Base-by-base conservation (phyloP, 768 basidiomycete genomes). In the Cyclocybe aegerita region DNA sequence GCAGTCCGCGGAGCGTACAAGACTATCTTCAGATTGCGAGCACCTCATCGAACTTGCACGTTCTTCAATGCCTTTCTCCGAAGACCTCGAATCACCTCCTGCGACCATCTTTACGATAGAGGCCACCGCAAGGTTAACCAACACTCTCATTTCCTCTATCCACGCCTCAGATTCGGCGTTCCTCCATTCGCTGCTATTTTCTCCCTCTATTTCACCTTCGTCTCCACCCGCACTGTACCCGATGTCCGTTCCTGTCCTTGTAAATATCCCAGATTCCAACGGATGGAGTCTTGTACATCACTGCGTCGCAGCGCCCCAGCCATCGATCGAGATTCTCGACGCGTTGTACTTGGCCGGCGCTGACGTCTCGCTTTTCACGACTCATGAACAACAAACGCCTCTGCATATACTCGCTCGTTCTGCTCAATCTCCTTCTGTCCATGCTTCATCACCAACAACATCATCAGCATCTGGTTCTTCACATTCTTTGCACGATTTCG, bases 281-380 rank as follows among this genome's bases (percentile, higher is more conserved):
- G 88, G 87, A 43, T 89, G 88, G 86, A 83, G 84, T 55, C 74
- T 83, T 48, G 76, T 90, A 43, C 89, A 91, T 58, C 74, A 90
- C 59, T 87, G 85, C 61, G 82, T 77, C 48, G 76, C 80, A 50
- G 71, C 73, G 43, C 66, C 70, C 46, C 66, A 69, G 16, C 88
- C 85, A 3, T 85, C 81, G 9, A 68, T 80, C 38, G 76, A 83
- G 48, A 71, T 85, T 47, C 72, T 90, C 51, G 87, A 91, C 55
- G 77, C 81, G 17, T 71, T 91, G 35, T 90, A 88, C 58, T 82
- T 79, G 51, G 88, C 88, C 32, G 89, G 89, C 40, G 86, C 87
- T 15, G 88, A 91, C 57, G 68, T 86, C 53, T 76, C 85, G 41
- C 70, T 90, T 29, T 89, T 88, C 65, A 89, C 87, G 2, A 66